phyloP scores from a whole-genome alignment of 306 rosid species.

The Glycyrrhiza uralensis region DNA sequence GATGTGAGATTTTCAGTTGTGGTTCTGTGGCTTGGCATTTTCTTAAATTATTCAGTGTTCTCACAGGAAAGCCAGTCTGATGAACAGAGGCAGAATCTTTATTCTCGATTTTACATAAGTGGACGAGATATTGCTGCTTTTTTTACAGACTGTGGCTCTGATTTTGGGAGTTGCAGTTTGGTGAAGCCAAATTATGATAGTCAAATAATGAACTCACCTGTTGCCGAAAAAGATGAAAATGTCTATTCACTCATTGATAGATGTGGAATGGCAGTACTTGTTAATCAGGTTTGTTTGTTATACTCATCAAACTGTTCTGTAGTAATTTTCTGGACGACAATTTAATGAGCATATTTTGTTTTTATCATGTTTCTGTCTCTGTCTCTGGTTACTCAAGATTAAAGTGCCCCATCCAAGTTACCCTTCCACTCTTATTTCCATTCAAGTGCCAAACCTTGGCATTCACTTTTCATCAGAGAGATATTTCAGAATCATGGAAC shows the following conservation, averaged over 20 bases:
- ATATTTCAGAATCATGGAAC: conserved; percentile 67
- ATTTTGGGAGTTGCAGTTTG: conserved; percentile 52
- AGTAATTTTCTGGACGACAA: not conserved
- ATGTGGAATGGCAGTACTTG: conserved; percentile 95
- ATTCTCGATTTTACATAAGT: conserved; percentile 76
- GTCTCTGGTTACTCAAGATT: conserved; percentile 47
- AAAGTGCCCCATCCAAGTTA: conserved; percentile 92
- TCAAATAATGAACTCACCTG: conserved; percentile 35
- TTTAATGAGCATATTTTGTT: not conserved
- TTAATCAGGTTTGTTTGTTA: conserved; percentile 66
- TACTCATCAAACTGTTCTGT: not conserved
- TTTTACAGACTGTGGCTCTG: conserved; percentile 76
- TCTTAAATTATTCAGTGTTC: conserved; percentile 27
- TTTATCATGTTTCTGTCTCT: conserved; percentile 11
- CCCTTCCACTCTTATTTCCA: conserved; percentile 79
- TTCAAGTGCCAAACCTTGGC: conserved; percentile 95
- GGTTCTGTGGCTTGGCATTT: conserved; percentile 14
- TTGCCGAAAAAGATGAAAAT: conserved; percentile 33
- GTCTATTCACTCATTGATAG: conserved; percentile 79
- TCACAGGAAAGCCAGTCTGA: conserved; percentile 70
- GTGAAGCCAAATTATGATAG: conserved; percentile 38
- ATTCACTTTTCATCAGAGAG: conserved; percentile 90
- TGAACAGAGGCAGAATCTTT: conserved; percentile 65
- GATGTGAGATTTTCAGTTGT: conserved; percentile 17
- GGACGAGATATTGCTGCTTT: conserved; percentile 97